Evolutionary conservation across 129 eudicot species (phyloP).

Genomic region (Calendula officinalis): DNA sequence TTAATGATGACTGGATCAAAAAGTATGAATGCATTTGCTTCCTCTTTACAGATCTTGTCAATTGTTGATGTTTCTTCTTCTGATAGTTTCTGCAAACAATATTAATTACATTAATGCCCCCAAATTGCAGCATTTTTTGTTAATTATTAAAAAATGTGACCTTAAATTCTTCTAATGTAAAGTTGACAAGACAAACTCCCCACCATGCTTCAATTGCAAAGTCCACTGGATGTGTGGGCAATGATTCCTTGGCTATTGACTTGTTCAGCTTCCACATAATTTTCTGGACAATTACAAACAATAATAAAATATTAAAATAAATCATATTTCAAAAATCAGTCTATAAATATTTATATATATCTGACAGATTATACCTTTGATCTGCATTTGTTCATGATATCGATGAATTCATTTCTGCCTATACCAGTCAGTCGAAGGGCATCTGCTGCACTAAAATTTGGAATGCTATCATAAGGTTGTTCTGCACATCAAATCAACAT

Average conservation of each 20-base stretch:
- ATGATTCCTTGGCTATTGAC: constrained; percentile 94
- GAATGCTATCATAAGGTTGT: constrained; percentile 98
- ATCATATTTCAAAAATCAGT: constrained; percentile 9
- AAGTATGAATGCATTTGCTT: constrained; percentile 84
- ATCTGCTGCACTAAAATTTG: constrained; percentile 98
- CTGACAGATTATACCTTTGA: constrained; percentile 64
- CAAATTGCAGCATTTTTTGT: too few relatives aligned
- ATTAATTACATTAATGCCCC: constrained; percentile 2
- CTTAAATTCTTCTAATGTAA: constrained; percentile 95
- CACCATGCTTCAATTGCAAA: constrained; percentile 97
- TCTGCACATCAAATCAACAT: constrained; percentile 54
- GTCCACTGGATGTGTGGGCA: constrained; percentile 94
- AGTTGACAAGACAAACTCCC: constrained; percentile 98
- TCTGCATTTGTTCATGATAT: constrained; percentile 99
- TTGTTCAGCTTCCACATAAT: constrained; percentile 99
- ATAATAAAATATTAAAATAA: constrained; percentile 18
- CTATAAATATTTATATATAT: constrained; percentile 1
- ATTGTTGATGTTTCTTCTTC: constrained; percentile 97
- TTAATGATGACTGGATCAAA: constrained; percentile 78
- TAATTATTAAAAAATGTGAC: constrained; percentile 33
- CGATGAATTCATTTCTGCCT: constrained; percentile 98
- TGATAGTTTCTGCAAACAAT: constrained; percentile 71
- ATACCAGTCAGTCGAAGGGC: constrained; percentile 95
- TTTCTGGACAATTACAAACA: constrained; percentile 70
- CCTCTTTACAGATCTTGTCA: constrained; percentile 97